Evolutionary conservation across 106 monocot genomes (phyloP).

Genomic region (Agapanthus africanus): DNA sequence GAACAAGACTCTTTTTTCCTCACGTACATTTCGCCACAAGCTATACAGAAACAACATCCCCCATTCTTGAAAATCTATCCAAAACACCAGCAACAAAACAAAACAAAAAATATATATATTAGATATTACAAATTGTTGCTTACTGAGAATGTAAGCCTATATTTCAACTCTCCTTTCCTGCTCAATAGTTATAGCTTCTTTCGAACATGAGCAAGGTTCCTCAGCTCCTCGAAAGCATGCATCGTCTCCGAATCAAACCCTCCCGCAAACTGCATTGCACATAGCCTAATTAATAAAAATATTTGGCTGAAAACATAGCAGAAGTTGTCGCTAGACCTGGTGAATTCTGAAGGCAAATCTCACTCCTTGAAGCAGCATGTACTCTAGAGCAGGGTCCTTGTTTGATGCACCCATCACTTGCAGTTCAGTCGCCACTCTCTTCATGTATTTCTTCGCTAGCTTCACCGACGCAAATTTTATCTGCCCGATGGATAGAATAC

Average conservation of each 20-base stretch:
- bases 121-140: no score
- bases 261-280: slow-evolving; percentile 66
- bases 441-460: slow-evolving; percentile 85
- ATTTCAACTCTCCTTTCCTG: neutral
- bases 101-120: no score
- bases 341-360: slow-evolving; percentile 96
- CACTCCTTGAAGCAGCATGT: slow-evolving; percentile 90
- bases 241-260: slow-evolving; percentile 92
- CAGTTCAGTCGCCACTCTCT: slow-evolving; percentile 70
- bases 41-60: no score
- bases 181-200: slow-evolving; percentile 23
- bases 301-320: no score
- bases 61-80: no score
- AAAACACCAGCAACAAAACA: no score
- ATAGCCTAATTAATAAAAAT: no score
- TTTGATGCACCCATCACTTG: slow-evolving; percentile 57
- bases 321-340: slow-evolving; percentile 42
- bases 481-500: slow-evolving; percentile 41
- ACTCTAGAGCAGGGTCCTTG: slow-evolving; percentile 82
- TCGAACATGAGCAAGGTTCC: slow-evolving; percentile 53
- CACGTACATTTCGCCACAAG: no score
- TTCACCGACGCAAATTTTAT: slow-evolving; percentile 86
- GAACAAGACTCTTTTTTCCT: no score
- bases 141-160: slow-evolving; percentile 42
- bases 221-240: slow-evolving; percentile 79